Evolutionary conservation across 257 asterid species (phyloP).

Genomic region (Plantago elongata): DNA sequence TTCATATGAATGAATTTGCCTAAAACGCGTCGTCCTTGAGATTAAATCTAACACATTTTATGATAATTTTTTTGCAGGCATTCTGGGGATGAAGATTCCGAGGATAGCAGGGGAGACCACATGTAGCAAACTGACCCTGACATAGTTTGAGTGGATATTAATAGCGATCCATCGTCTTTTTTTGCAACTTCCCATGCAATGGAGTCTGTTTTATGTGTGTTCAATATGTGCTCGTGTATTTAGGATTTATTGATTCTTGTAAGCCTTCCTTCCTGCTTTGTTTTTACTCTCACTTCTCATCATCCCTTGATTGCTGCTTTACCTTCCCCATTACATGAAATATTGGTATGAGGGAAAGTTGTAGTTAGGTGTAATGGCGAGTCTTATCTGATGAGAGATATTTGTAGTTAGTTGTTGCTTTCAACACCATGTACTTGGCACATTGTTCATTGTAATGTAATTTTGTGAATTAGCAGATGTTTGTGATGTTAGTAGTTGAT

Average conservation of each 20-base stretch:
- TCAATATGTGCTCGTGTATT: conserved; percentile 27
- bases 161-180: not conserved
- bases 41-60: not conserved
- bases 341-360: too few relatives aligned
- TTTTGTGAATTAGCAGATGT: too few relatives aligned
- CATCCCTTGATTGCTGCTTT: too few relatives aligned
- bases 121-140: conserved; percentile 9
- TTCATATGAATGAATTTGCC: too few relatives aligned
- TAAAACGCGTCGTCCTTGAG: too few relatives aligned
- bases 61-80: conserved; percentile 8
- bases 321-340: too few relatives aligned
- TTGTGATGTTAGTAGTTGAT: too few relatives aligned
- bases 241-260: conserved; percentile 20
- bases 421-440: too few relatives aligned
- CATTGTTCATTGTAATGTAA: too few relatives aligned
- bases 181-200: conserved; percentile 15
- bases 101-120: conserved; percentile 10
- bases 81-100: conserved; percentile 8
- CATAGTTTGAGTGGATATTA: conserved; percentile 3
- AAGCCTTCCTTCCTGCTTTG: conserved; percentile 16
- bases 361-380: too few relatives aligned
- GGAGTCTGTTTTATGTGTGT: conserved; percentile 27
- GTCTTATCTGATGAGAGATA: too few relatives aligned
- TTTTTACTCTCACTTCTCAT: not conserved
- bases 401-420: too few relatives aligned